Evolutionary conservation across 208 protist species (phyloP).

Genomic region (Plasmodiophora brassicae): DNA sequence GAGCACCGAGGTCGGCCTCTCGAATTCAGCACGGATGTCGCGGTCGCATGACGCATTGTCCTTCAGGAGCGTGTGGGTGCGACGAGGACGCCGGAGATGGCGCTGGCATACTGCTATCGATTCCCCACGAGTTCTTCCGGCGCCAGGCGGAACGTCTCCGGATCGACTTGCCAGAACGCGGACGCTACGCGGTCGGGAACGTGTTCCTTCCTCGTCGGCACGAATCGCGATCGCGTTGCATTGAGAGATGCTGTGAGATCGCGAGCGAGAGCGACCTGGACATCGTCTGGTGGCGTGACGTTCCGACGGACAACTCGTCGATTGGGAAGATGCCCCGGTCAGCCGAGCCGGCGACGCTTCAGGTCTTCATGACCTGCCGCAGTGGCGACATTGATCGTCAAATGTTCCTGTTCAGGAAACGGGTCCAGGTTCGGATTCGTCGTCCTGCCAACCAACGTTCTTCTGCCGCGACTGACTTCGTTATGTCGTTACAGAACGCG

Average conservation of each 20-base stretch:
- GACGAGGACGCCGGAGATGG: constrained; percentile 35
- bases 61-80: constrained; percentile 31
- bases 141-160: not conserved
- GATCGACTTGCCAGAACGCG: constrained; percentile 14
- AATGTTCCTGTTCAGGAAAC: not conserved
- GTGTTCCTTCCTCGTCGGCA: constrained; percentile 27
- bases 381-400: not conserved
- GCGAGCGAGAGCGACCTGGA: not conserved
- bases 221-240: not conserved
- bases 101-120: constrained; percentile 35
- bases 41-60: not conserved
- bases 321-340: not conserved
- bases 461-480: not conserved
- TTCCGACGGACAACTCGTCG: not conserved
- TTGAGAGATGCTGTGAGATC: not conserved
- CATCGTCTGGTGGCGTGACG: not conserved
- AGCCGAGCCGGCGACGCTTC: not conserved
- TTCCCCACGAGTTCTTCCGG: constrained; percentile 38
- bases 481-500: constrained; percentile 9
- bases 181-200: constrained; percentile 33
- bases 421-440: not conserved
- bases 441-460: no score
- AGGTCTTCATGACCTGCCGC: not conserved
- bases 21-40: no score
- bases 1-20: not conserved